Percentiles rank a stretch among this genome's conserved stretches.
phyloP scores from a whole-genome alignment of 495 filamentous ascomycete genomes.

The Tetracladium marchalianum region DNA sequence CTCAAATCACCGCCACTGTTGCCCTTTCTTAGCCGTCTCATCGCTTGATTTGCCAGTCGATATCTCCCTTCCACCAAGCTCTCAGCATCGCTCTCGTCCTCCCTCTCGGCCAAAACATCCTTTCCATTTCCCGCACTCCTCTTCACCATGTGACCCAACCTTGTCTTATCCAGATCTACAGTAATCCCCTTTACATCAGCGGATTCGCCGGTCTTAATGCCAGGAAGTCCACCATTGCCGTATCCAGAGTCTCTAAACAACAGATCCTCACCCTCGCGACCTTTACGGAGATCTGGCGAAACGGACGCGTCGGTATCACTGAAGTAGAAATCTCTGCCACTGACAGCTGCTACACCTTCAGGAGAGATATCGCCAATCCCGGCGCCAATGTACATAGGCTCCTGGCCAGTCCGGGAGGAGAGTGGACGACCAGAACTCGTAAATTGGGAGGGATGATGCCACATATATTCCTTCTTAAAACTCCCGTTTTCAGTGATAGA shows the following conservation, averaged over 20 bases:
- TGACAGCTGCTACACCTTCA: background rate
- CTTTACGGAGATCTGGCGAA: background rate
- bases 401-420: background rate
- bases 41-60: too few relatives aligned
- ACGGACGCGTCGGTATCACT: background rate
- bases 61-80: too few relatives aligned
- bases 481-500: slow-evolving; percentile 13
- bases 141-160: too few relatives aligned
- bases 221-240: slow-evolving; percentile 6
- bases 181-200: too few relatives aligned
- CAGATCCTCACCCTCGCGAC: slow-evolving; percentile 1
- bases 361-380: slow-evolving; percentile 3
- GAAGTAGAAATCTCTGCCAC: background rate
- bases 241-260: slow-evolving; percentile 10
- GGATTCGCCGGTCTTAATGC: background rate
- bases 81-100: too few relatives aligned
- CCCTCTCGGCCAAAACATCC: too few relatives aligned
- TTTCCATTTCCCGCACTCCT: too few relatives aligned
- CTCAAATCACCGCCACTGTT: too few relatives aligned
- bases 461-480: slow-evolving; percentile 15
- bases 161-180: too few relatives aligned
- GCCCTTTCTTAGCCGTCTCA: too few relatives aligned
- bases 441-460: slow-evolving; percentile 14
- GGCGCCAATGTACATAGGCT: slow-evolving; percentile 6
- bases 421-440: background rate